phyloP scores from a whole-genome alignment of 306 rosid genomes.

The Medicago ruthenica region DNA sequence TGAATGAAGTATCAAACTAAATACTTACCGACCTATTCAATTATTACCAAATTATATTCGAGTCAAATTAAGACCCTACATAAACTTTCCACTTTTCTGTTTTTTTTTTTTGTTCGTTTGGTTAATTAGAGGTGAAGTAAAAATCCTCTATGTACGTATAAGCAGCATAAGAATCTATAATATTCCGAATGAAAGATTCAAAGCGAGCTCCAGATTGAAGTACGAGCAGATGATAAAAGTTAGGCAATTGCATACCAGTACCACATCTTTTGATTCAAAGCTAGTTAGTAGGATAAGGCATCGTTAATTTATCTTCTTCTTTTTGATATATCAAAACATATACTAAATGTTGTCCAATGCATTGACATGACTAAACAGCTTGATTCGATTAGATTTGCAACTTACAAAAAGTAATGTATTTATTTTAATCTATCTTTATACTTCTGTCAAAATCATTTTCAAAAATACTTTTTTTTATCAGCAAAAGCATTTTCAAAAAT shows the following conservation, averaged over 20 bases:
- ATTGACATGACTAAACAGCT: slow-evolving; percentile 39
- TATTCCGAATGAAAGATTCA: slow-evolving; percentile 25
- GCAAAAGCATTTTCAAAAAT: no score
- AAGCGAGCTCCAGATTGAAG: slow-evolving; percentile 23
- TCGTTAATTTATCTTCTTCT: slow-evolving; percentile 4
- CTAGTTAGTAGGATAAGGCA: not conserved
- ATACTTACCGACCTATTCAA: slow-evolving; percentile 2
- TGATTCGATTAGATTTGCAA: slow-evolving; percentile 24
- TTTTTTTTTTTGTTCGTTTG: slow-evolving; percentile 27
- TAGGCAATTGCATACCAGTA: slow-evolving; percentile 5
- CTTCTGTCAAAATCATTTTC: not conserved
- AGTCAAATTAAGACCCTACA: slow-evolving; percentile 29
- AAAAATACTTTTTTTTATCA: no score
- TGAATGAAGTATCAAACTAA: not conserved
- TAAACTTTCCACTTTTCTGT: slow-evolving; percentile 14
- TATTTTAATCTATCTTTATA: not conserved
- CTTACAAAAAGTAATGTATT: slow-evolving; percentile 1
- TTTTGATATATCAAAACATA: not conserved
- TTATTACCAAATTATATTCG: not conserved
- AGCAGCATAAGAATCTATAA: slow-evolving; percentile 27
- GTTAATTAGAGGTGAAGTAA: slow-evolving; percentile 32
- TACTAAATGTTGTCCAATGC: slow-evolving; percentile 30
- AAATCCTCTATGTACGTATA: not conserved
- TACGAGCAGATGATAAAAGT: slow-evolving; percentile 18
- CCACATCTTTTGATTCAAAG: slow-evolving; percentile 13